Conservation (phyloP, 257 asterid species). For the Rhazya stricta region DNA sequence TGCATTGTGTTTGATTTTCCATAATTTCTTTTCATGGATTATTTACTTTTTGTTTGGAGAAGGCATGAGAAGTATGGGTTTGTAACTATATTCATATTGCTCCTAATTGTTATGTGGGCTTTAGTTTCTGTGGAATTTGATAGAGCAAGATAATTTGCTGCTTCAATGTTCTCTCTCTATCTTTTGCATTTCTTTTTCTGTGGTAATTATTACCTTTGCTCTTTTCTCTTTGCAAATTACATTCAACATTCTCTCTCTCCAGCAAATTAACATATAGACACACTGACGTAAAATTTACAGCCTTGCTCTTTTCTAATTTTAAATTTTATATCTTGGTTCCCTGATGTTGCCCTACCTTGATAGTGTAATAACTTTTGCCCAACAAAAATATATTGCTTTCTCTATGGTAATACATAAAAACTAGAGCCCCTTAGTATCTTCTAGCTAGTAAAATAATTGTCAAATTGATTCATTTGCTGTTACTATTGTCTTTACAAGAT, state of each 20-base stretch:
- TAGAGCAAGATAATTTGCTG: neutral
- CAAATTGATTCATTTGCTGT: too few species aligned
- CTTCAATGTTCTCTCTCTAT: too few species aligned
- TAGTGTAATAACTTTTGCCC: too few species aligned
- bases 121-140: neutral
- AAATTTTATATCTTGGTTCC: slow-evolving; percentile 23
- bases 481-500: too few species aligned
- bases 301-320: slow-evolving; percentile 53
- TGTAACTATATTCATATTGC: neutral
- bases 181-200: too few species aligned
- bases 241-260: slow-evolving; percentile 44
- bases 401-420: too few species aligned
- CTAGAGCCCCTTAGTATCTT: too few species aligned
- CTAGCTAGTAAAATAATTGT: too few species aligned
- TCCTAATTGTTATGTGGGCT: neutral
- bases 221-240: neutral
- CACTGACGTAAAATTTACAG: slow-evolving; percentile 48
- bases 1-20: neutral
- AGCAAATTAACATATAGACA: slow-evolving; percentile 50
- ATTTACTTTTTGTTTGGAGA: neutral
- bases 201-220: neutral
- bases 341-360: slow-evolving; percentile 16
- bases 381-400: too few species aligned
- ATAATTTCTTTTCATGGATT: too few species aligned
- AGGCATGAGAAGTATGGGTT: neutral